These are phyloP conservation scores for Boechera retrofracta DNA, from an alignment of 345 rosid species.

Conservation along the genomic window DNA sequence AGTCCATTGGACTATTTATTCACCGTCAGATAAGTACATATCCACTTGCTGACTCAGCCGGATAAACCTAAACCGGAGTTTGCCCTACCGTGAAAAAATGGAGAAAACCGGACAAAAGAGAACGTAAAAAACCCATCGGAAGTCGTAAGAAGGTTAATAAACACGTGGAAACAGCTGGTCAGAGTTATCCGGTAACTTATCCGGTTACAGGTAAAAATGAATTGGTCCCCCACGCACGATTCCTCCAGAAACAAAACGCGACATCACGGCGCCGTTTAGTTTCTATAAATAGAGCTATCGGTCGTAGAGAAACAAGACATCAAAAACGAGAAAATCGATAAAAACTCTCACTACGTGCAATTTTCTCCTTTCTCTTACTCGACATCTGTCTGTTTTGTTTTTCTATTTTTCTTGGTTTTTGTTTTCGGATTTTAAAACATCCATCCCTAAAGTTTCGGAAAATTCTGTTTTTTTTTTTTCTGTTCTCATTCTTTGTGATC, in stretches of 20 bases:
- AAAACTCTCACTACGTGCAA: constrained; percentile 23
- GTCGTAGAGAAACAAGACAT: constrained; percentile 10
- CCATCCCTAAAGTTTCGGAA: constrained; percentile 13
- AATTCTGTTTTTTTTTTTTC: constrained; percentile 7
- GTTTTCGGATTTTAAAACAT: neutral
- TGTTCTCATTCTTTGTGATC: neutral
- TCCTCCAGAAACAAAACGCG: constrained; percentile 29
- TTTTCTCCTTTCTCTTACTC: neutral
- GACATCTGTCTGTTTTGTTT: constrained; percentile 16
- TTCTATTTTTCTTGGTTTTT: neutral
- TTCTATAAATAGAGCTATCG: constrained; percentile 41
- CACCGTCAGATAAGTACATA: constrained; percentile 37
- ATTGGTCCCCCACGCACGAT: constrained; percentile 16
- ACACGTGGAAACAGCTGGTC: constrained; percentile 31
- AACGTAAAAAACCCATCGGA: neutral
- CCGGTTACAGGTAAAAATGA: constrained; percentile 26
- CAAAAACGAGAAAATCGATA: constrained; percentile 20
- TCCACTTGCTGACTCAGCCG: constrained; percentile 46
- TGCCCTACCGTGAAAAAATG: neutral
- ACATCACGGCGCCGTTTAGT: constrained; percentile 38
- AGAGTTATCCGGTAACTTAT: constrained; percentile 36
- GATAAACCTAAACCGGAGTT: constrained; percentile 14
- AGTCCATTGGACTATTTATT: neutral
- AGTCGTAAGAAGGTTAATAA: neutral
- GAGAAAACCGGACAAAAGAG: neutral